phyloP scores from a whole-genome alignment of 306 rosid species.

The Fagus crenata region DNA sequence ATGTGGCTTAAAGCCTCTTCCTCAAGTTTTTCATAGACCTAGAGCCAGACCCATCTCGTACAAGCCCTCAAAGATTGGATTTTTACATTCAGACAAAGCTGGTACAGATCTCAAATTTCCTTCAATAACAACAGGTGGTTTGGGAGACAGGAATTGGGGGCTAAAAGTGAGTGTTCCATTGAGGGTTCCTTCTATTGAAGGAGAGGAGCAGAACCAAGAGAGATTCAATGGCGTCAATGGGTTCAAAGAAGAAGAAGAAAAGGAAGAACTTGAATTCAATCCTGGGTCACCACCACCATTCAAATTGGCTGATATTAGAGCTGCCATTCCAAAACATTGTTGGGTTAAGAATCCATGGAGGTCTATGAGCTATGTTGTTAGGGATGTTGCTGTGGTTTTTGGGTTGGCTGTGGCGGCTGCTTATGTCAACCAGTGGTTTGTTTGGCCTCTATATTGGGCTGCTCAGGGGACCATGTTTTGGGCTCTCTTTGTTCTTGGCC shows the following conservation, averaged over 20 bases:
- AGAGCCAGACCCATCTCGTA: conserved; percentile 41
- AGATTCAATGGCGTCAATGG: conserved; percentile 25
- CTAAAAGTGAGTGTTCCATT: conserved; percentile 75
- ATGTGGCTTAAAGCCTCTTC: conserved; percentile 78
- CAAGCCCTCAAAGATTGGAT: conserved; percentile 38
- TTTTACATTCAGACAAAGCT: conserved; percentile 32
- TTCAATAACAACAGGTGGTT: conserved; percentile 13
- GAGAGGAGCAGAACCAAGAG: conserved; percentile 33
- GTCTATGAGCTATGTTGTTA: conserved; percentile 93
- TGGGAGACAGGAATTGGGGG: conserved; percentile 54
- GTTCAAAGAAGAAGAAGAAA: conserved; percentile 19
- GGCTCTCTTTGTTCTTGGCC: conserved; percentile 99
- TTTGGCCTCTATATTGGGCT: conserved; percentile 97
- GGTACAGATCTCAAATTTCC: conserved; percentile 35
- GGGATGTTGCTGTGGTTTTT: conserved; percentile 75
- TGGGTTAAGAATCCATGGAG: conserved; percentile 93
- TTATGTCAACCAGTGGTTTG: conserved; percentile 70
- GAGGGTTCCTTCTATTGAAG: conserved; percentile 51
- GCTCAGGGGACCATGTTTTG: conserved; percentile 99
- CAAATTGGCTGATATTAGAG: conserved; percentile 68
- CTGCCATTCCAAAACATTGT: conserved; percentile 92
- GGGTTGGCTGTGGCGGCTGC: conserved; percentile 86
- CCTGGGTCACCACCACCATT: conserved; percentile 84
- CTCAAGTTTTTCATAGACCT: conserved; percentile 47
- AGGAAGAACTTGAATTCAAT: conserved; percentile 49